phyloP scores from a whole-genome alignment of 1,284 basidiomycete species.

The Cryptococcus sp. region DNA sequence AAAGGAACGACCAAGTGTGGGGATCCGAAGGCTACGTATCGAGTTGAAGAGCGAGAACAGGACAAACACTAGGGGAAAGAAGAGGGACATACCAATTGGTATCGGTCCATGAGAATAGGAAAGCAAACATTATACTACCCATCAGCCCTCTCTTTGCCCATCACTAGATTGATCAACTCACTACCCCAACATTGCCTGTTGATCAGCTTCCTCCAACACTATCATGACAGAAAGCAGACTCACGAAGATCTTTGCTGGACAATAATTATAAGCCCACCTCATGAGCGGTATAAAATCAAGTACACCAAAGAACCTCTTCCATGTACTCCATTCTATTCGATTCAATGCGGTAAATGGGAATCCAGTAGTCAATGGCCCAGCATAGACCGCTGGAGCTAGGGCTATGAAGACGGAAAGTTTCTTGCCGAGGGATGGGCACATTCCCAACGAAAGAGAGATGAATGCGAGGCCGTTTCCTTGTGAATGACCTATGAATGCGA shows the following conservation, averaged over 20 bases:
- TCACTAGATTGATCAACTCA: too few species aligned
- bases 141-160: constrained; percentile 5
- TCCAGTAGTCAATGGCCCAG: constrained; percentile 57
- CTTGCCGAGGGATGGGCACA: constrained; percentile 56
- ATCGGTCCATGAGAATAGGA: constrained; percentile 58
- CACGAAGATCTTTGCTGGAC: constrained; percentile 51
- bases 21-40: too few species aligned
- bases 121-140: constrained; percentile 58
- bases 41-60: too few species aligned
- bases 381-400: constrained; percentile 60
- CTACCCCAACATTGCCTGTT: constrained; percentile 50
- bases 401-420: constrained; percentile 58
- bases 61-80: neutral
- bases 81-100: constrained; percentile 53
- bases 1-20: too few species aligned
- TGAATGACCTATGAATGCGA: constrained; percentile 60
- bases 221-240: constrained; percentile 21
- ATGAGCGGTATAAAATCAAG: constrained; percentile 62
- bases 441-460: constrained; percentile 56
- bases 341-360: constrained; percentile 57
- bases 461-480: constrained; percentile 58
- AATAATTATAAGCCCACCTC: constrained; percentile 58
- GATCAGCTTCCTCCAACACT: constrained; percentile 1
- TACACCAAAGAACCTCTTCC: constrained; percentile 58
- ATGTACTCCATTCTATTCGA: constrained; percentile 55